Percentiles rank a stretch among this genome's conserved stretches.
Conservation (phyloP, 2,329 filamentous ascomycete species). For the Hypoxylon sp. region DNA sequence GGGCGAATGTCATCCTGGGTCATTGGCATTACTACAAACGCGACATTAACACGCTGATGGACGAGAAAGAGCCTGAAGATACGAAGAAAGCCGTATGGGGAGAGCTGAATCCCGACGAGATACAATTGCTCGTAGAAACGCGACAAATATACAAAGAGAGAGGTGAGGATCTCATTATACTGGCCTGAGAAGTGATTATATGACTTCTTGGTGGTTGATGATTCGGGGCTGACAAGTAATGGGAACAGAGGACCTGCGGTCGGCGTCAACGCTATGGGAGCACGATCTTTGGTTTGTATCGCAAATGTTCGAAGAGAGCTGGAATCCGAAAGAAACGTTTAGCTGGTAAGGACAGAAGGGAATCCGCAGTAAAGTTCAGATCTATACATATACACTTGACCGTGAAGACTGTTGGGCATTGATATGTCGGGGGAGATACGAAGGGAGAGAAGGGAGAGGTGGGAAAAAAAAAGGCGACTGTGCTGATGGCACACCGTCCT, state of each 20-base stretch:
- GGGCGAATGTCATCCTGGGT: constrained; percentile 63
- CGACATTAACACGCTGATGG: constrained; percentile 51
- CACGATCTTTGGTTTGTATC: constrained; percentile 62
- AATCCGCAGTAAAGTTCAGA: not conserved
- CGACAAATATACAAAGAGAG: constrained; percentile 47
- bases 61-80: constrained; percentile 49
- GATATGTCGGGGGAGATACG: constrained; percentile 8
- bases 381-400: constrained; percentile 4
- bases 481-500: not conserved
- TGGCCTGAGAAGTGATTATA: not conserved
- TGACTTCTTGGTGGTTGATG: not conserved
- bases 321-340: constrained; percentile 54
- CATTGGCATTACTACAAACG: constrained; percentile 68
- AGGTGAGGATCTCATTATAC: constrained; percentile 41
- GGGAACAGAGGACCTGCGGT: constrained; percentile 19
- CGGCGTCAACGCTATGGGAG: constrained; percentile 55
- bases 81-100: constrained; percentile 51
- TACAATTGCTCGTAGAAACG: constrained; percentile 54
- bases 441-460: not conserved
- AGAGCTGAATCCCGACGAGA: constrained; percentile 54
- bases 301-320: constrained; percentile 62
- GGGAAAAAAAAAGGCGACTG: not conserved
- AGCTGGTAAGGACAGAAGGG: constrained; percentile 20
- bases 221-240: constrained; percentile 16
- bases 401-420: not conserved